These are phyloP conservation scores for Oryza longistaminata DNA, from an alignment of 176 grass and related monocot genomes.

Conservation along the genomic window DNA sequence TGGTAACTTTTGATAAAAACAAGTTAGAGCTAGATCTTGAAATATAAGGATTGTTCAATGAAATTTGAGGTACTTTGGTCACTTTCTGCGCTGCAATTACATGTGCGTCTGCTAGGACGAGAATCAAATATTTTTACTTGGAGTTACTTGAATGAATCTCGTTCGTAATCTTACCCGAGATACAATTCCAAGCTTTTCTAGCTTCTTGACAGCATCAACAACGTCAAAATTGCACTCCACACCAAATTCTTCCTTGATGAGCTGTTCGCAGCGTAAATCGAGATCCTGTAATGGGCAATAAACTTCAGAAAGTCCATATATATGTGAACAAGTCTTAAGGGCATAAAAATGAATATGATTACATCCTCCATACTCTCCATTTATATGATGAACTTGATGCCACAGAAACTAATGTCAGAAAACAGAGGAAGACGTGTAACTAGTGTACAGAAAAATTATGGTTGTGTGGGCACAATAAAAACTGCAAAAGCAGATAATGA, in stretches of 20 bases:
- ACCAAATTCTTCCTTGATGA: conserved; percentile 80
- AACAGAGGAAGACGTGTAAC: not conserved
- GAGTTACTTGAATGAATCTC: not conserved
- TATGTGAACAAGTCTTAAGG: not conserved
- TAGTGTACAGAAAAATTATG: not conserved
- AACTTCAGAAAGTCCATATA: conserved; percentile 13
- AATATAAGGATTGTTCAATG: not conserved
- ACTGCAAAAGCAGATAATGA: not conserved
- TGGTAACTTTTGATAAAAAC: not conserved
- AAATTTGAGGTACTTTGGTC: not conserved
- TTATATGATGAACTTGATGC: not conserved
- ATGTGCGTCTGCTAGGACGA: not conserved
- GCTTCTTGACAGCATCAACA: conserved; percentile 78
- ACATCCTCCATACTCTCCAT: not conserved
- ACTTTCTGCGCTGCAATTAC: not conserved
- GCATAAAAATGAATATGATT: not conserved
- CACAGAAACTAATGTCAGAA: not conserved
- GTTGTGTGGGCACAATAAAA: not conserved
- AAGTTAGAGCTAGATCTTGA: not conserved
- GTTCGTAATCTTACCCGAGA: conserved; percentile 60
- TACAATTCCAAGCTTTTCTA: conserved; percentile 91
- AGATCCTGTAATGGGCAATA: conserved; percentile 60
- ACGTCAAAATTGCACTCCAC: conserved; percentile 89
- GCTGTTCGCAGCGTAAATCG: conserved; percentile 71
- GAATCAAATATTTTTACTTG: not conserved